A percentile compares a stretch with the other conserved stretches of the same genome.
Conservation (phyloP, 805 yeast genomes). For the Candida broadrunensis region DNA sequence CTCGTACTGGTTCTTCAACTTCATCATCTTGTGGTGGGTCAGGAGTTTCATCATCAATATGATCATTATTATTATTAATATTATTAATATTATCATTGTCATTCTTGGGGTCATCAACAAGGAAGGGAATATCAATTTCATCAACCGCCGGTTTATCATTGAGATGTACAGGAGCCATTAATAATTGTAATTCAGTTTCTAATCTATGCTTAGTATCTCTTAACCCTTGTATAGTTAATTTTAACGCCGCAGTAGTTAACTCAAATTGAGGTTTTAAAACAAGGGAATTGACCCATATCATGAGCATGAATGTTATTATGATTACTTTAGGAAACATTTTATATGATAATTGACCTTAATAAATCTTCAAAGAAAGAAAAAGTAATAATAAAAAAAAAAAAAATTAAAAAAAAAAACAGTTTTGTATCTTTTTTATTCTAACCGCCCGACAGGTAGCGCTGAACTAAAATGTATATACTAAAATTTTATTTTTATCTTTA, state of each 20-base stretch:
- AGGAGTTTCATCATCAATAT: background rate
- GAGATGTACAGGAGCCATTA: constrained; percentile 3
- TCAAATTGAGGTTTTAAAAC: constrained; percentile 1
- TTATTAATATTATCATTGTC: background rate
- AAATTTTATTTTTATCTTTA: constrained; percentile 20
- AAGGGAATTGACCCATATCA: background rate
- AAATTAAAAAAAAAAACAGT: too few species aligned
- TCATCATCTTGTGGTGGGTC: background rate
- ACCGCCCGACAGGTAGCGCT: too few species aligned
- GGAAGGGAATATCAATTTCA: background rate
- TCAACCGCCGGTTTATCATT: background rate
- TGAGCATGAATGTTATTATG: too few species aligned
- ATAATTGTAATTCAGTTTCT: constrained; percentile 10
- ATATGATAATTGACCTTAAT: too few species aligned
- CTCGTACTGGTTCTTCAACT: background rate
- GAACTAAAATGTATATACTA: constrained; percentile 23
- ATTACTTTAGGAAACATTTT: too few species aligned
- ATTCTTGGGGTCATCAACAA: background rate
- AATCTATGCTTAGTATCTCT: constrained; percentile 7
- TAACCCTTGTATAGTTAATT: constrained; percentile 7
- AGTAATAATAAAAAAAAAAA: background rate
- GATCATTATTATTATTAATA: background rate
- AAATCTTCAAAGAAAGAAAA: too few species aligned
- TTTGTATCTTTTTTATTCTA: background rate
- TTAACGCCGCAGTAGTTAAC: constrained; percentile 1